These are phyloP conservation scores for Wickerhamomyces chaumierensis DNA, from an alignment of 805 yeast species.

Conservation along the genomic window DNA sequence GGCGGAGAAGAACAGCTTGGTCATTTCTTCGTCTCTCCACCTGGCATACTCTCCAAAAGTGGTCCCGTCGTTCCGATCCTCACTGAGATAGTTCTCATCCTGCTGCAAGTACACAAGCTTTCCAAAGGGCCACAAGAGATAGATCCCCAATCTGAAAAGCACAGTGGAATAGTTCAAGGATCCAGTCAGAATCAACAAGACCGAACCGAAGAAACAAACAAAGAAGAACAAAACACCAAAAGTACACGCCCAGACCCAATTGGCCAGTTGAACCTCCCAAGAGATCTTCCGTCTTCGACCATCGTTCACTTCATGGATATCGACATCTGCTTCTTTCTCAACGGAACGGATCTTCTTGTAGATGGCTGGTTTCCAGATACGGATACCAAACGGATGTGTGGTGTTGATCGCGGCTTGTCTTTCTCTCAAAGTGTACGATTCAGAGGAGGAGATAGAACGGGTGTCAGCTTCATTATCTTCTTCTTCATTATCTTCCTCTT, in stretches of 20 bases:
- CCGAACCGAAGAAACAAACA: conserved; percentile 37
- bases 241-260: conserved; percentile 61
- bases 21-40: conserved; percentile 74
- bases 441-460: conserved; percentile 43
- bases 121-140: conserved; percentile 80
- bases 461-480: conserved; percentile 14
- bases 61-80: conserved; percentile 84
- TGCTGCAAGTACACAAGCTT: conserved; percentile 68
- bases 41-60: conserved; percentile 72
- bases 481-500: conserved; percentile 10
- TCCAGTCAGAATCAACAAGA: conserved; percentile 32
- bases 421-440: conserved; percentile 80
- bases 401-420: conserved; percentile 94
- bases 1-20: conserved; percentile 55
- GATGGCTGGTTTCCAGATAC: conserved; percentile 97
- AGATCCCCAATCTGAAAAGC: conserved; percentile 53
- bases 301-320: conserved; percentile 68
- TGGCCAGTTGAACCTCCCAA: conserved; percentile 55
- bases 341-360: conserved; percentile 90
- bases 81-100: conserved; percentile 72
- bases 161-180: conserved; percentile 50
- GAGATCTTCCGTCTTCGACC: conserved; percentile 31
- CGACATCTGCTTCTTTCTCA: conserved; percentile 82
- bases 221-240: conserved; percentile 55
- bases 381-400: conserved; percentile 96